Base-by-base conservation (phyloP, 2,329 filamentous ascomycete genomes). In the Dactylellina cionopaga region DNA sequence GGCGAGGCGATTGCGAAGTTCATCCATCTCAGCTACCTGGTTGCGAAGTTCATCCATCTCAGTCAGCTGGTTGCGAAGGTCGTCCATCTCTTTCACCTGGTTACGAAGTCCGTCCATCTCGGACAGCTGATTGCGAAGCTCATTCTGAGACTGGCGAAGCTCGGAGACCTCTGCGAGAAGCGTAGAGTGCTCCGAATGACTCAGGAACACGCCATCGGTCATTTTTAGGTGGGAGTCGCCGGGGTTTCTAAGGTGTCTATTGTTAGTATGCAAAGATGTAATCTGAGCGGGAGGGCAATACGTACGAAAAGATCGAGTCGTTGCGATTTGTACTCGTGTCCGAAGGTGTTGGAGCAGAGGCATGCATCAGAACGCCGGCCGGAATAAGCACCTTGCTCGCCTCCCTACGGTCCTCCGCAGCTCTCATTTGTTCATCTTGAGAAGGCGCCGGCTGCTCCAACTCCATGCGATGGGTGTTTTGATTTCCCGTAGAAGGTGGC, bases 301-400 rank as follows among this genome's bases (percentile, higher is more conserved):
- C 62, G n/a, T 66, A 66, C 62, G 62, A 58, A 24, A 58, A 58
- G 13, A 51, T 39, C 11, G 51, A 58, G 43, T 66, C 62, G 19
- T 58, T 58, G 10, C 51, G 41, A 6, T 17, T 66, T 24, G 51
- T 58, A 33, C 47, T 51, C 10, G 56, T 56, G 31, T 49, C 56
- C 4, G 63, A 60, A 3, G 47, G 56, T 24, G 56, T 55, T 1
- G 65, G 39, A 19, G 55, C 22, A 17, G 19, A 22, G 0, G 56
- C 39, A 19, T 27, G 41, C 17, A 59, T 43, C 15, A 43, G 9
- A 27, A 62, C 35, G 17, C 56, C 65, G 5, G 62, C 65, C 4
- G 65, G 65, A 27, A 70, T 41, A 9, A 70, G 15, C 5, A 70
- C 65, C 25, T 70, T 70, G 56, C 29, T 47, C 2, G 41, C 39